Conservation (phyloP, 1,284 basidiomycete genomes). For the Laetiporus sulphureus region DNA sequence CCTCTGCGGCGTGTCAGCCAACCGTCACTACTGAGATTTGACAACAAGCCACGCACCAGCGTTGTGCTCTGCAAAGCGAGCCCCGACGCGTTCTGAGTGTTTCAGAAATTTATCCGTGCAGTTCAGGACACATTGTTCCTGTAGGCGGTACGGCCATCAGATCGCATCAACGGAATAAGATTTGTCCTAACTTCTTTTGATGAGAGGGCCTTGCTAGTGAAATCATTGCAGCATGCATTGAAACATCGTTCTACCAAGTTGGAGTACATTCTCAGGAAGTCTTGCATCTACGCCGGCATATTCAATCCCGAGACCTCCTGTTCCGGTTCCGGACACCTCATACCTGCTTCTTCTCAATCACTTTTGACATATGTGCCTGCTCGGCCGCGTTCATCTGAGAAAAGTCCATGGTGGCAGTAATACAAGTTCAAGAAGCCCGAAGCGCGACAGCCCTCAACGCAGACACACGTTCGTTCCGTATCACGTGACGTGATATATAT, state of each 20-base stretch:
- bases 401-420: conserved; percentile 64
- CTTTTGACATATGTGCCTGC: conserved; percentile 84
- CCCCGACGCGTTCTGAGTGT: conserved; percentile 91
- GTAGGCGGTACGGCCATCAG: conserved; percentile 9
- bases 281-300: conserved; percentile 89
- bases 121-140: conserved; percentile 70
- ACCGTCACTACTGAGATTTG: too few relatives aligned
- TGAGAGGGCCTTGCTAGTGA: conserved; percentile 90
- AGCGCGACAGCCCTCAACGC: too few relatives aligned
- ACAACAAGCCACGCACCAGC: conserved; percentile 73
- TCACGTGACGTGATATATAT: background rate
- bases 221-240: conserved; percentile 92
- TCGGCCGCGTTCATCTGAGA: conserved; percentile 79
- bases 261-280: conserved; percentile 96
- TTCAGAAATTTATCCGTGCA: conserved; percentile 95
- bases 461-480: too few relatives aligned
- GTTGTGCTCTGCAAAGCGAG: conserved; percentile 87
- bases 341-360: conserved; percentile 94
- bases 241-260: conserved; percentile 95
- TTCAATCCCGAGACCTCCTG: too few relatives aligned
- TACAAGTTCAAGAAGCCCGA: background rate
- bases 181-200: conserved; percentile 76
- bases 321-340: too few relatives aligned
- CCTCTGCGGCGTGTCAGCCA: conserved; percentile 20
- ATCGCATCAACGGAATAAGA: conserved; percentile 1